Evolutionary conservation across 441 rosid species (phyloP).

Genomic region (Populus tomentosa): DNA sequence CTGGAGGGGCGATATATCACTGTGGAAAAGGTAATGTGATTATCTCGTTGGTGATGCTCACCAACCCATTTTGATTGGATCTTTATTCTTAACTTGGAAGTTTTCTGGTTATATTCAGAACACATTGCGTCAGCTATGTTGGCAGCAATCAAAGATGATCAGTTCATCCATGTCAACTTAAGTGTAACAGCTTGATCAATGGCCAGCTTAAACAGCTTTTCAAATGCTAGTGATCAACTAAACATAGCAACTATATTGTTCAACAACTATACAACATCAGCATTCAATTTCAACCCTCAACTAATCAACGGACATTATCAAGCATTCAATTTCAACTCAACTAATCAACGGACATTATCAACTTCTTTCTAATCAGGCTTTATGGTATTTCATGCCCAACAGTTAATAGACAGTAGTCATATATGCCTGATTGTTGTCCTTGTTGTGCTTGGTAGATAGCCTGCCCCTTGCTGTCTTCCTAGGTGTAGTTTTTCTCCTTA

Average conservation of each 20-base stretch:
- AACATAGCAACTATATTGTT: constrained; percentile 82
- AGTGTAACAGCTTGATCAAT: constrained; percentile 90
- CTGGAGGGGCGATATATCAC: constrained; percentile 94
- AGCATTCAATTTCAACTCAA: constrained; percentile 93
- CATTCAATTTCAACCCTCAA: constrained; percentile 93
- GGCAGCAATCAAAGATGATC: constrained; percentile 98
- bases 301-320: constrained; percentile 96
- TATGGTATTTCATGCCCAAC: constrained; percentile 62
- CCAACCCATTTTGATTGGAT: constrained; percentile 25
- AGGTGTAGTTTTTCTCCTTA: neutral
- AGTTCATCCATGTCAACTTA: constrained; percentile 80
- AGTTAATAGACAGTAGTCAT: constrained; percentile 27
- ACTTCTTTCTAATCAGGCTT: constrained; percentile 75
- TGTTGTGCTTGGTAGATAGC: neutral
- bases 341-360: constrained; percentile 97
- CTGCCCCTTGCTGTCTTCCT: neutral
- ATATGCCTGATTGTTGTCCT: constrained; percentile 26
- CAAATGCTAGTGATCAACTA: constrained; percentile 90
- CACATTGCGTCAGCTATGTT: constrained; percentile 84
- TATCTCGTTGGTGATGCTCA: constrained; percentile 17
- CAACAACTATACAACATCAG: constrained; percentile 80
- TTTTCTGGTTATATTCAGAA: constrained; percentile 96
- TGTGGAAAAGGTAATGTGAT: constrained; percentile 85
- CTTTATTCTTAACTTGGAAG: constrained; percentile 68
- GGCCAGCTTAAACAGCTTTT: constrained; percentile 92